Evolutionary conservation across 164 flowering plant species (phyloP).

Genomic region (Kalanchoe fedtschenkoi): DNA sequence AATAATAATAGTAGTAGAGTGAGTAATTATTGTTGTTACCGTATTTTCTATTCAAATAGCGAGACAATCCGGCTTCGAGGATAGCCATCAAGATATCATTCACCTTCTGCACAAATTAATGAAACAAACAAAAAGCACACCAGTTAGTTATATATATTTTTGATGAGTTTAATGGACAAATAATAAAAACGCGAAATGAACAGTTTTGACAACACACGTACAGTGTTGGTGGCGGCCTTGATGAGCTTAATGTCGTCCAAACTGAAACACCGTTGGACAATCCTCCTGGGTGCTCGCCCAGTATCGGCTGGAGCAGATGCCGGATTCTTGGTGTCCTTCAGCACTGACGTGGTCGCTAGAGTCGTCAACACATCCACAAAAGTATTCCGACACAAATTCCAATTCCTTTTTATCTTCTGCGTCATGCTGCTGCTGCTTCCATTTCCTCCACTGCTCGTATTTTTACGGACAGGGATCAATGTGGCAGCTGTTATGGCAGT

Average conservation of each 20-base stretch:
- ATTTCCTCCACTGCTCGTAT: background rate
- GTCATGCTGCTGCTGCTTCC: slow-evolving; percentile 4
- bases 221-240: slow-evolving; percentile 35
- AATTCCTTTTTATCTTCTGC: slow-evolving; percentile 8
- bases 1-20: background rate
- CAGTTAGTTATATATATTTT: background rate
- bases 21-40: slow-evolving; percentile 15
- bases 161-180: background rate
- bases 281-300: slow-evolving; percentile 16
- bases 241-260: slow-evolving; percentile 53
- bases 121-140: background rate
- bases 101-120: slow-evolving; percentile 21
- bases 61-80: slow-evolving; percentile 36
- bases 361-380: slow-evolving; percentile 30
- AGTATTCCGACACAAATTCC: slow-evolving; percentile 23
- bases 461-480: slow-evolving; percentile 23
- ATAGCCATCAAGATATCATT: slow-evolving; percentile 31
- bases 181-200: background rate
- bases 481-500: slow-evolving; percentile 34
- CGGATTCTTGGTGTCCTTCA: slow-evolving; percentile 41
- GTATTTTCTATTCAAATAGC: slow-evolving; percentile 32
- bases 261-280: slow-evolving; percentile 35
- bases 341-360: slow-evolving; percentile 21
- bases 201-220: slow-evolving; percentile 8
- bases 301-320: slow-evolving; percentile 23